Base-by-base conservation (phyloP, 1,139 yeast genomes). In the Pichia sp. region DNA sequence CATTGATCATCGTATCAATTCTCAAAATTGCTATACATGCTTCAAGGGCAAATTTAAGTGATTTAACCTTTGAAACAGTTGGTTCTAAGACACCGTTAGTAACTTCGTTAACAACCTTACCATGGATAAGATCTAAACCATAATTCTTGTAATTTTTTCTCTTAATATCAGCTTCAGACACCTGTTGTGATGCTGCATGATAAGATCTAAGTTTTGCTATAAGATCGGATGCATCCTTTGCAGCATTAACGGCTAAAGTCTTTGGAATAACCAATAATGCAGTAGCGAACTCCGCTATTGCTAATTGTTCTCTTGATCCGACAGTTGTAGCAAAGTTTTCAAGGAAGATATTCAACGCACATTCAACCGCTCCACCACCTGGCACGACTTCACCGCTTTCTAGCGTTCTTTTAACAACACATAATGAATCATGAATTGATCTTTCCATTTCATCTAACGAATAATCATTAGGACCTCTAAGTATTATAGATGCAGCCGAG, bases 331-430 rank as follows among this genome's bases (percentile, higher is more conserved):
- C 98, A 66, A 94, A 92, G 65, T 87, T 92, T 67, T 94, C 98
- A 63, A 94, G 74, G 65, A 87, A 94, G 48, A 94, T 89, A 69
- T 89, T 90, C 58, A 94, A 76, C 10, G 98, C 97, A 39, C 96
- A 76, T 69, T 94, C 99, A 40, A 92, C 98, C 24, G 97, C 96
- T 52, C 99, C 99, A 53, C 98, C 99, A 48, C 99, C 99, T 39
- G 98, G 97, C 9, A 94, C 98, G 47, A 94, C 94, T 55, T 77
- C 69, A 16, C 97, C 97, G 60, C 94, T 81, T 68, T 94, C 99
- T 56, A 94, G 76, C 20, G 98, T 89, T 64, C 98, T 82, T 71
- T 94, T 94, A 39, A 94, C 96, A 34, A 92, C 98, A 39, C 90
- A 82, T 56, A 94, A 73, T 1, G 98, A 87, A 65, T 94, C 99